Percentiles rank a stretch among this genome's conserved stretches.
phyloP scores from a whole-genome alignment of 2,329 filamentous ascomycete species.

The Elsinoe fawcettii region DNA sequence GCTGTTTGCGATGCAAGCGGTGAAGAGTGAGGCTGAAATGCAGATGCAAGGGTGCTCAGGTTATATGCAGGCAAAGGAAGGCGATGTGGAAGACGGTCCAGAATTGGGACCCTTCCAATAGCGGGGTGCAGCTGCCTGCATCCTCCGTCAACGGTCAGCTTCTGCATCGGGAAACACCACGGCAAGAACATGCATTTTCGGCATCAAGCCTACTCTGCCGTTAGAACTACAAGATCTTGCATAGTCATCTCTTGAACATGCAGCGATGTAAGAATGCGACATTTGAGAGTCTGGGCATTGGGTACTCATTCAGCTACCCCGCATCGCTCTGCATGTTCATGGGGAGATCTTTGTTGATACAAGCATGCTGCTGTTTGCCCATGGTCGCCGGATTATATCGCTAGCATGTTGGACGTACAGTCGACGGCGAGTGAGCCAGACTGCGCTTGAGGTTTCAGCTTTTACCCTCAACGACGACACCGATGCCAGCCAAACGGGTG shows the following conservation, averaged over 20 bases:
- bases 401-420: too few species aligned
- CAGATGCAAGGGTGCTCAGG: background rate
- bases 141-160: background rate
- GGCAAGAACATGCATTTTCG: background rate
- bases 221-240: background rate
- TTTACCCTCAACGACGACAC: too few species aligned
- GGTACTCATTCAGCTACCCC: background rate
- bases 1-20: background rate
- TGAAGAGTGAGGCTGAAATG: background rate
- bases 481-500: too few species aligned
- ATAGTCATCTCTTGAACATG: background rate
- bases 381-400: too few species aligned
- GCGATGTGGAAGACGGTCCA: background rate
- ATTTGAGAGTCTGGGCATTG: too few species aligned
- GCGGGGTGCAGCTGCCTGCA: constrained; percentile 12
- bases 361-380: too few species aligned
- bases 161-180: background rate
- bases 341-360: background rate
- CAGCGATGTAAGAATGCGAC: too few species aligned
- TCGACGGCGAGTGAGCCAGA: too few species aligned
- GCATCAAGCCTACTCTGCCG: background rate
- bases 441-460: too few species aligned
- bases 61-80: constrained; percentile 7
- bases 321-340: background rate
- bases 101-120: constrained; percentile 8